Base-by-base conservation (phyloP, 1,284 basidiomycete species). In the Neolentinus lepideus region DNA sequence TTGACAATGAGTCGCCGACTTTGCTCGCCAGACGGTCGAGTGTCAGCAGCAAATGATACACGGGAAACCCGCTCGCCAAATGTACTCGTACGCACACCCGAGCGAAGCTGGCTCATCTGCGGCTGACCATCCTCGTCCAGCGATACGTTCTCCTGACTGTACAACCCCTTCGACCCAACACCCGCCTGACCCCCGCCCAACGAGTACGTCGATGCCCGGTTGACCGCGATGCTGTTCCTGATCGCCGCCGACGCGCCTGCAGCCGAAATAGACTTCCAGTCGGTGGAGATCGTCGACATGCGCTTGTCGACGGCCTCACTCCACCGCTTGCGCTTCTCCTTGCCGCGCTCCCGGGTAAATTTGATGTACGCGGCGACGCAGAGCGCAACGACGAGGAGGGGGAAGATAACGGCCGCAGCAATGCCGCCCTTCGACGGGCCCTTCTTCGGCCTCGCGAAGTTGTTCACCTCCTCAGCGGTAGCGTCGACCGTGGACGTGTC, bases 351-450 rank as follows among this genome's bases (percentile, higher is more conserved):
- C 55, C 91, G 81, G 62, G 75, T 80, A 63, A 79, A 76, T 63
- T 74, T 77, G 70, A 90, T 64, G 66, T 83, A 90, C 0, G 74
- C 71, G 22, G 72, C 74, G 22, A 76, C 64, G 52, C 72, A 73
- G 27, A 85, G 59, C 38, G 69, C 70, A 51, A 75, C 73, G 59
- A 84, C 63, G 47, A 93, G 63, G 3, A 91, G 72, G 0, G 90
- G 85, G n/a, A 92, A 66, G 54, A 94, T 70, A 56, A 92, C 78
- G 10, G 87, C 92, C 1, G 87, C 93, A 1, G 91, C 92, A 35
- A 85, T 79, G 55, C 80, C 83, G 24, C 90, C 92, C 59, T 76
- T 80, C 24, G 79, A 71, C 24, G 78, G 63, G 2, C 75, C 68
- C n/a, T 70, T 66, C 24, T 72, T 67, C 1, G 67, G 62, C 10